A percentile compares a stretch with the other conserved stretches of the same genome.
Conservation (phyloP, 257 asterid genomes). For the Ophiorrhiza pumila region DNA sequence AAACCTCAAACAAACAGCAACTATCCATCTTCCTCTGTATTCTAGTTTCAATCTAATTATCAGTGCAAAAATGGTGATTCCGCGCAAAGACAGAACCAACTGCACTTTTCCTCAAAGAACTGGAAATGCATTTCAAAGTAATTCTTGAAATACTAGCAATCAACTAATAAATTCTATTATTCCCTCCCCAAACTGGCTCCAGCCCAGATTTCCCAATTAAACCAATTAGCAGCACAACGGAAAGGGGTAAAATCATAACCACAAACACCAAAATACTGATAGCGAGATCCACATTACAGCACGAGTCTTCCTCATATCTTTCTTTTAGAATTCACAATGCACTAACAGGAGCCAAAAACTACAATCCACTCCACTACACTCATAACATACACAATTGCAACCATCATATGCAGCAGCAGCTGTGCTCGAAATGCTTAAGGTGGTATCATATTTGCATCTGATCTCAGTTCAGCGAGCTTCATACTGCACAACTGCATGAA, state of each 20-base stretch:
- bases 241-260: not conserved
- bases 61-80: too few species aligned
- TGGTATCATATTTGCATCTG: not conserved
- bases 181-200: not conserved
- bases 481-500: conserved; percentile 59
- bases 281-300: not conserved
- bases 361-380: not conserved
- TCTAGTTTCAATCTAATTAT: too few species aligned
- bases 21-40: too few species aligned
- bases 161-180: not conserved
- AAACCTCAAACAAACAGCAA: too few species aligned
- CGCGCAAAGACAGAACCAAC: not conserved
- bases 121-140: not conserved
- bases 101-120: not conserved
- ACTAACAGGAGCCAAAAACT: not conserved
- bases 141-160: not conserved
- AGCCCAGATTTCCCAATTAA: not conserved
- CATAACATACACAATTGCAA: not conserved
- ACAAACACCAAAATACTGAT: not conserved
- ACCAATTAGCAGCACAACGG: not conserved
- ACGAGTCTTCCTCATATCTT: not conserved
- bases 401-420: not conserved
- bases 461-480: conserved; percentile 50
- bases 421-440: not conserved
- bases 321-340: not conserved